Evolutionary conservation across 2,329 filamentous ascomycete species (phyloP), one percentile per base, ranked within the genome.

Genomic region (Phyllosticta citrichinensis): DNA sequence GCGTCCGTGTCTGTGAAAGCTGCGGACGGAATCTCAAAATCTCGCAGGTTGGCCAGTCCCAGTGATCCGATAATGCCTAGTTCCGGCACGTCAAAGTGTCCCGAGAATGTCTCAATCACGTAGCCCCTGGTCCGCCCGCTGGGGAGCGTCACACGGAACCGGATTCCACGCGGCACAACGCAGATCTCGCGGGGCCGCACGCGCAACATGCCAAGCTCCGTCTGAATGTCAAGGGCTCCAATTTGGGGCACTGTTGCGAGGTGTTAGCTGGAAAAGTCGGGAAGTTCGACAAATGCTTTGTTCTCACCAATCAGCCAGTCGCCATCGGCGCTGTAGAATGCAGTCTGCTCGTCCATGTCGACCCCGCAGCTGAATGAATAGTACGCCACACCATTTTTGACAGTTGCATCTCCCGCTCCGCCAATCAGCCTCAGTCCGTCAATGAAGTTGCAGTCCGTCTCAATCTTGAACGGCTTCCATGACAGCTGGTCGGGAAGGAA

Each of bases 81-180:
- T 14, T 40, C 33, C 11, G 33, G 33, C 33, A 40, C 33, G 33
- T 40, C 33, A 5, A 40, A 40, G 33, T 40, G 33, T 12, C 33
- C 33, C 5, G 33, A 40, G 33, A 40, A 40, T 17, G 33, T 40
- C 33, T 40, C 33, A 11, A 12, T 14, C 33, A 40, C 52, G 25
- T 53, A 53, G 10, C 89, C 89, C 55, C 87, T 77, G 0, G 83
- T 83, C 2, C 83, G 83, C 1, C 83, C 83, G 2, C 80, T 76
- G 6, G 81, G 79, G 0, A 91, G 79, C n/a, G 76, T 78, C 10
- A 93, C 87, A 55, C 86, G 85, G 75, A 89, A 91, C 24, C 87
- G 81, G 66, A 91, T 79, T 27, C 88, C 88, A 51, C 89, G 80
- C 1, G 88, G 88, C 57, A 93, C 86, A 1, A 93, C 85, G 64